Evolutionary conservation across 495 filamentous ascomycete species (phyloP), one percentile per base, ranked within the genome.

Genomic region (Penicillium argentinense): DNA sequence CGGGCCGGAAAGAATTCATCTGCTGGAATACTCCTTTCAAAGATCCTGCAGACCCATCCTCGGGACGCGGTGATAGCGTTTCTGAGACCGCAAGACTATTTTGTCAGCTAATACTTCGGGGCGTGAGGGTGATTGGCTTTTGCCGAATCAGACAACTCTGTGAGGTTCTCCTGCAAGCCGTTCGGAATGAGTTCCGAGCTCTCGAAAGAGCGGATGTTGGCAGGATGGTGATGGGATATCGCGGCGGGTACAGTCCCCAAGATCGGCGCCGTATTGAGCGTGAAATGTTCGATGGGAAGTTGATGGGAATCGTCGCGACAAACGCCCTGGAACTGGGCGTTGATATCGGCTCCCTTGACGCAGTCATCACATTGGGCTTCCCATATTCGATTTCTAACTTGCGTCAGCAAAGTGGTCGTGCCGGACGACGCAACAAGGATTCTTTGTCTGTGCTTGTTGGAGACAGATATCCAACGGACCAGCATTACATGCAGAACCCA

Each of bases 1-100:
- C 89, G 9, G 93, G 93, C 5, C 76, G 89, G 19, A 99, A 99
- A 57, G 91, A 96, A 61, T 97, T 97, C 45, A 66, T 99, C 6
- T 96, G 90, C 68, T 99, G 93, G 93, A 97, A 97, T 52, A 96
- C 95, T 1, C 95, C 93, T 2, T 96, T 84, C 70, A 96, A 89
- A 70, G 93, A 96, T 57, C 88, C 91, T 1, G 72, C 73, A 6
- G 93, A 97, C 64, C 89, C 91, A 9, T 79, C 86, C 0, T 93
- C 87, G 45, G 92, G 92, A 5, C 81, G 93, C 27, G 90, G 86
- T 21, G 85, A 92, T 64, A 84, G 83, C 17, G 81, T 91, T 61
- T 75, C 79, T 13, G 95, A 99, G 66, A 86, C 89, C 5, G 88
- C 95, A 18, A 85, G 85, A 25, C 70, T 99, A 7, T 95, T 99